These are phyloP conservation scores for Lumnitzera racemosa DNA, from an alignment of 345 rosid species.

Conservation along the genomic window DNA sequence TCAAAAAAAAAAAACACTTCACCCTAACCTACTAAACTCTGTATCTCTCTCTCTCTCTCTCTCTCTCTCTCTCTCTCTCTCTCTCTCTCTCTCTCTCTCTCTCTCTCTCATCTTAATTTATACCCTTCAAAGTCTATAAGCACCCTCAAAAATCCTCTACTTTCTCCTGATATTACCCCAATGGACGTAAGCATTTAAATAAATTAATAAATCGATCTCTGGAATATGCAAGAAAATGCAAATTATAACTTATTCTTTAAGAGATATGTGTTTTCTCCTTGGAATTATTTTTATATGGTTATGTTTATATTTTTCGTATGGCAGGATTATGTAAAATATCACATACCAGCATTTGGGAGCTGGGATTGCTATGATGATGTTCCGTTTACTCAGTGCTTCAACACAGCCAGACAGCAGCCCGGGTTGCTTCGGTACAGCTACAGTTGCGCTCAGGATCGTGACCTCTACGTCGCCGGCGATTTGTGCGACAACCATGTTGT, in stretches of 20 bases:
- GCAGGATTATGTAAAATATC: conserved; percentile 35
- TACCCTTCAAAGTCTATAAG: not conserved
- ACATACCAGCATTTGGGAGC: conserved; percentile 94
- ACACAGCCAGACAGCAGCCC: conserved; percentile 50
- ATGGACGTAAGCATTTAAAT: conserved; percentile 1
- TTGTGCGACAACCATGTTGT: conserved; percentile 68
- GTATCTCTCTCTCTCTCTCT: conserved; percentile 3
- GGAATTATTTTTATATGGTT: no score
- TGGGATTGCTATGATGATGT: conserved; percentile 92
- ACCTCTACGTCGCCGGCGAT: conserved; percentile 86
- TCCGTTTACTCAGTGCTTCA: conserved; percentile 90
- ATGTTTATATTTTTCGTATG: no score
- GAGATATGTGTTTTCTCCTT: no score
- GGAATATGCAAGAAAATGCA: no score
- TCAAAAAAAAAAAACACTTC: no score
- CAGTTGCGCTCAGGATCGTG: conserved; percentile 67
- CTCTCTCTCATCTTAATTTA: conserved; percentile 3
- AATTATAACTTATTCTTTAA: no score
- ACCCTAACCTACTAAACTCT: not conserved
- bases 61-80: conserved; percentile 11
- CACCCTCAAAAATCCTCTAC: no score
- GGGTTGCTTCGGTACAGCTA: conserved; percentile 67
- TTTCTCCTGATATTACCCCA: not conserved
- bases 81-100: not conserved
- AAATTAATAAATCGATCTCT: no score